phyloP scores from a whole-genome alignment of 805 yeast genomes.

The Candida cerambycidarum region DNA sequence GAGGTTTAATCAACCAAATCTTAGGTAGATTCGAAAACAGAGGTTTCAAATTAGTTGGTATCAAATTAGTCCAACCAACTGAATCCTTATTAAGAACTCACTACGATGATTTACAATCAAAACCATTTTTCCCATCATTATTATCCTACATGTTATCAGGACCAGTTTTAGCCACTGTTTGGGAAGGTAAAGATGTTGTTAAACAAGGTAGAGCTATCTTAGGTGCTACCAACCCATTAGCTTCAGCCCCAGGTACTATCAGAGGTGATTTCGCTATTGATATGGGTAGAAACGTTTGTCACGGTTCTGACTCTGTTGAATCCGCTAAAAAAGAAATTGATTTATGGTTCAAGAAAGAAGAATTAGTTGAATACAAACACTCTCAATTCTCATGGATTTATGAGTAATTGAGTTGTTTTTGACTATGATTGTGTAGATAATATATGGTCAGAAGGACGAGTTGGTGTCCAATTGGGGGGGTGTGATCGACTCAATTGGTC shows the following conservation, averaged over 20 bases:
- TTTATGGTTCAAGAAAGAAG: constrained; percentile 98
- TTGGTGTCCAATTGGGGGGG: background rate
- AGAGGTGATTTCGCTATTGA: constrained; percentile 99
- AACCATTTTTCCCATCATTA: constrained; percentile 98
- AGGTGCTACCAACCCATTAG: constrained; percentile 99
- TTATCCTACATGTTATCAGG: constrained; percentile 97
- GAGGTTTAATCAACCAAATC: constrained; percentile 91
- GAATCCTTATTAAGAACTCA: constrained; percentile 88
- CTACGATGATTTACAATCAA: constrained; percentile 91
- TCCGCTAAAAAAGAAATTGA: constrained; percentile 93
- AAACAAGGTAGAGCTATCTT: constrained; percentile 96
- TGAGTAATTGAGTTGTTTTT: constrained; percentile 54
- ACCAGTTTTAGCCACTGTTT: constrained; percentile 97
- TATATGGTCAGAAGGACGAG: background rate
- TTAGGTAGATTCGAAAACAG: constrained; percentile 92
- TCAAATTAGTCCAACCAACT: constrained; percentile 86
- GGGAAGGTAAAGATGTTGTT: constrained; percentile 99
- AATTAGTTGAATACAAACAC: constrained; percentile 88
- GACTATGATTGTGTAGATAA: background rate
- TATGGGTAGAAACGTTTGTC: constrained; percentile 98
- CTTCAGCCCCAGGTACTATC: constrained; percentile 98
- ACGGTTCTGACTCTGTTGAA: constrained; percentile 99
- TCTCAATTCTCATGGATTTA: constrained; percentile 87
- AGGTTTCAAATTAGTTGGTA: constrained; percentile 96
- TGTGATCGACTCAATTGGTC: too few species aligned